Evolutionary conservation across 139 green algal genomes (phyloP).

Genomic region (Volvox reticuliferus): DNA sequence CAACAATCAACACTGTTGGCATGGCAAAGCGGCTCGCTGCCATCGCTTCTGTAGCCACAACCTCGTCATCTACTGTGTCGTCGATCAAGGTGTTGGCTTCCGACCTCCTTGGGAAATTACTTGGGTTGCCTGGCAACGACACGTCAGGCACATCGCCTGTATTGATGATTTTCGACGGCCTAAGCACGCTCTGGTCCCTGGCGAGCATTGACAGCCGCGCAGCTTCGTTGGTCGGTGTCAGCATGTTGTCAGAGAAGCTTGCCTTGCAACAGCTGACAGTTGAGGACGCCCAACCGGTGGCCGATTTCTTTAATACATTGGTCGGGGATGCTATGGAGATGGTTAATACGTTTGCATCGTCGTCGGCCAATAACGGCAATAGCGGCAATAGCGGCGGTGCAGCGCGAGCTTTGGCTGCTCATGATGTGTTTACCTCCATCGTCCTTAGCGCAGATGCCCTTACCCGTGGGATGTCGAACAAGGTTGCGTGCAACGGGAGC

Average conservation of each 20-base stretch:
- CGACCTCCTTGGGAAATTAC: not conserved
- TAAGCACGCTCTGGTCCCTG: not conserved
- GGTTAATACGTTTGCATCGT: not conserved
- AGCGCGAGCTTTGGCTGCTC: not conserved
- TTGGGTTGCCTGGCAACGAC: not conserved
- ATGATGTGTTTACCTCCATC: not conserved
- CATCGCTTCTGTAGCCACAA: not conserved
- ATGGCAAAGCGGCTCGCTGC: not conserved
- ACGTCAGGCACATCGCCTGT: not conserved
- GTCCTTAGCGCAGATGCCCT: not conserved
- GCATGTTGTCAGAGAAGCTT: not conserved
- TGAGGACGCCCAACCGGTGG: not conserved
- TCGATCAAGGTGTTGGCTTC: not conserved
- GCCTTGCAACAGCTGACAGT: not conserved
- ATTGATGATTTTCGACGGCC: not conserved
- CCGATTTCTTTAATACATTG: not conserved
- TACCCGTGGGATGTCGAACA: conserved; percentile 1
- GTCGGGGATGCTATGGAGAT: not conserved
- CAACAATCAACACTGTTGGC: not conserved
- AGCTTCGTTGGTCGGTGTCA: not conserved
- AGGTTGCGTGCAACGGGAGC: not conserved
- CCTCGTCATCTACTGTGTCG: too few species aligned
- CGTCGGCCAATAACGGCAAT: not conserved
- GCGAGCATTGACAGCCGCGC: not conserved
- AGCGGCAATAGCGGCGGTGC: not conserved